Evolutionary conservation across 257 asterid species (phyloP).

Genomic region (Solanum peruvianum): DNA sequence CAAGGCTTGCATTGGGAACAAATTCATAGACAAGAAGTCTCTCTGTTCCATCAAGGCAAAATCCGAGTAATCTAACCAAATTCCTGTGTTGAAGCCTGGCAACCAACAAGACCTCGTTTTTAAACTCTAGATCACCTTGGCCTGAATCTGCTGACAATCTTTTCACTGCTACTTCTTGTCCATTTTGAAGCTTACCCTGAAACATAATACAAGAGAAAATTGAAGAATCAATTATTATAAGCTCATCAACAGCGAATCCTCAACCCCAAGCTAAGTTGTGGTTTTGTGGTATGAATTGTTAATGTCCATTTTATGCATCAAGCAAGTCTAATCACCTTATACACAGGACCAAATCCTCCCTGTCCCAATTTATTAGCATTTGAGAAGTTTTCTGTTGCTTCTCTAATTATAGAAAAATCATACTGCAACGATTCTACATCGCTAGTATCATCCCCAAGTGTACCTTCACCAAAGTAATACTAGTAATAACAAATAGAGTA

Average conservation of each 20-base stretch:
- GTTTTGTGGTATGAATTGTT: background rate
- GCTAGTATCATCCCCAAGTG: background rate
- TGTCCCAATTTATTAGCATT: slow-evolving; percentile 6
- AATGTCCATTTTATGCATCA: background rate
- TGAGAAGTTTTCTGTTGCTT: slow-evolving; percentile 12
- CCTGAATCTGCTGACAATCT: slow-evolving; percentile 5
- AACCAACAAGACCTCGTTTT: background rate
- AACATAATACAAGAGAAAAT: background rate
- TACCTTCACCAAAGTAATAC: background rate
- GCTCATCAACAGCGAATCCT: background rate
- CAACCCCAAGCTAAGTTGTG: background rate
- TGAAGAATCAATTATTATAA: background rate
- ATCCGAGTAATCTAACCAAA: background rate
- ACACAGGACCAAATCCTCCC: slow-evolving; percentile 14
- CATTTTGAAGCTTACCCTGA: slow-evolving; percentile 10
- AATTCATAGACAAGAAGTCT: background rate
- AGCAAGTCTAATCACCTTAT: slow-evolving; percentile 2
- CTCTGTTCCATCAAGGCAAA: background rate
- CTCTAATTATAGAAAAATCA: slow-evolving; percentile 2
- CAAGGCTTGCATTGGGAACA: slow-evolving; percentile 6
- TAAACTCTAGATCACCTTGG: background rate
- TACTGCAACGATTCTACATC: slow-evolving; percentile 8
- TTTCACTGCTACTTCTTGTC: slow-evolving; percentile 20
- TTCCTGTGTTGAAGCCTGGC: background rate
- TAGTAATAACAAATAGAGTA: background rate